These are phyloP conservation scores for Sugiyamaella lignohabitans DNA, from an alignment of 805 yeast species.

Conservation along the genomic window DNA sequence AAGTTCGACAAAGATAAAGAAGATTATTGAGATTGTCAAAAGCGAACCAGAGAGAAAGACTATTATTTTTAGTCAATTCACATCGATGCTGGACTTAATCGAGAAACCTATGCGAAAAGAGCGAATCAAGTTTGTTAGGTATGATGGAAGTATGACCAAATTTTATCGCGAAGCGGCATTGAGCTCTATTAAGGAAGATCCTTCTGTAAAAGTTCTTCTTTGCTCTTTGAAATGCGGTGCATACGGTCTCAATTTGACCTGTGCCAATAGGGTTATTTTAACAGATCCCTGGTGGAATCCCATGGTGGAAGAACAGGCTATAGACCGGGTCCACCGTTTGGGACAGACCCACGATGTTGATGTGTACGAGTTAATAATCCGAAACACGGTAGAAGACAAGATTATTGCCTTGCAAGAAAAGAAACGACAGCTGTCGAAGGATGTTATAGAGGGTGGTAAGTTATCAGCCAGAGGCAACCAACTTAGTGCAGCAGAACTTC, in stretches of 20 bases:
- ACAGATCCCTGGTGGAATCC: constrained; percentile 50
- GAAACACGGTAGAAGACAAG: constrained; percentile 38
- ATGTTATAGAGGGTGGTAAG: constrained; percentile 25
- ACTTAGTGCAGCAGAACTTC: not conserved
- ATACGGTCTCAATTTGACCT: constrained; percentile 39
- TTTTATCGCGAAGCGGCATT: constrained; percentile 30
- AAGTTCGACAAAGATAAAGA: constrained; percentile 33
- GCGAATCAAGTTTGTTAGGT: constrained; percentile 31
- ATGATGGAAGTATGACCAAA: constrained; percentile 34
- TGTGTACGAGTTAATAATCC: constrained; percentile 38
- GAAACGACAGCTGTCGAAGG: constrained; percentile 33
- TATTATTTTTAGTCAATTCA: constrained; percentile 42
- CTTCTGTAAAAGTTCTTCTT: constrained; percentile 30
- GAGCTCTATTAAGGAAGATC: constrained; percentile 27
- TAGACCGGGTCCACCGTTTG: constrained; percentile 45
- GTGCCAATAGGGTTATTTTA: constrained; percentile 39
- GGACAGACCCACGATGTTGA: constrained; percentile 42
- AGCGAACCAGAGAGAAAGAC: constrained; percentile 36
- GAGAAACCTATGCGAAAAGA: constrained; percentile 28
- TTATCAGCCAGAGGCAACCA: not conserved
- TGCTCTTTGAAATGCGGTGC: constrained; percentile 43
- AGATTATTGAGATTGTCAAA: constrained; percentile 32
- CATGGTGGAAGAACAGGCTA: constrained; percentile 45
- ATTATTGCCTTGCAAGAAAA: constrained; percentile 32
- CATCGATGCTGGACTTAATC: constrained; percentile 31